Conservation (phyloP, 352 stramenopile genomes). For the Sclerospora graminicola region DNA sequence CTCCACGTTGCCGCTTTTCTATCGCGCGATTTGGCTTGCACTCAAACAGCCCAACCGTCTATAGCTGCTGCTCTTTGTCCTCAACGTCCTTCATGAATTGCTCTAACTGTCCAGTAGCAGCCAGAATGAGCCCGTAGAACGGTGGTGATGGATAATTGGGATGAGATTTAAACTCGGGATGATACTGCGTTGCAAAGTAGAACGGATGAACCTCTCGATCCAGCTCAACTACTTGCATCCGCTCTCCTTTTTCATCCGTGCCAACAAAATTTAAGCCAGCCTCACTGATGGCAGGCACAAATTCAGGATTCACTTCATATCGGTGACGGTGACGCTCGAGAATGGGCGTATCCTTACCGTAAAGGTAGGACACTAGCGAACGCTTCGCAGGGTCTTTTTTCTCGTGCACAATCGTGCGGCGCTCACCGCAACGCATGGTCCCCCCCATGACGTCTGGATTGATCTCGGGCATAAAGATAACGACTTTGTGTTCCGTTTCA, state of each 20-base stretch:
- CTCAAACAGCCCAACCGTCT: no score
- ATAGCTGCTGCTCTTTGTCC: conserved; percentile 16
- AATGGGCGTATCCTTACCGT: conserved; percentile 83
- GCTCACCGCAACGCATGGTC: conserved; percentile 98
- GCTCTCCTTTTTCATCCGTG: conserved; percentile 92
- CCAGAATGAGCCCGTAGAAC: conserved; percentile 95
- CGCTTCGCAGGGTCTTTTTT: conserved; percentile 70
- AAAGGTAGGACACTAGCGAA: conserved; percentile 87
- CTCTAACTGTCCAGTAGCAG: conserved; percentile 70
- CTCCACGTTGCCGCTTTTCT: no score
- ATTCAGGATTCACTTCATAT: conserved; percentile 99
- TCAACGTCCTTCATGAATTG: conserved; percentile 49
- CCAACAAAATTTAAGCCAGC: conserved; percentile 96
- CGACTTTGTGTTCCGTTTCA: conserved; percentile 84
- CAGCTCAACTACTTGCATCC: conserved; percentile 99
- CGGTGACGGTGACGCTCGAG: conserved; percentile 96
- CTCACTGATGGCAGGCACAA: conserved; percentile 84
- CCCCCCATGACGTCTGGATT: conserved; percentile 97
- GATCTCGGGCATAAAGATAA: conserved; percentile 99
- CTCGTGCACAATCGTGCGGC: conserved; percentile 90
- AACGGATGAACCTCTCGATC: conserved; percentile 93
- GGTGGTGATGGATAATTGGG: conserved; percentile 94
- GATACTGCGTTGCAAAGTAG: conserved; percentile 99
- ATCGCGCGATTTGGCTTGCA: no score
- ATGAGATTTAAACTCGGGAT: conserved; percentile 98